phyloP scores from a whole-genome alignment of 305 asterid genomes.

The Fraxinus ornus region DNA sequence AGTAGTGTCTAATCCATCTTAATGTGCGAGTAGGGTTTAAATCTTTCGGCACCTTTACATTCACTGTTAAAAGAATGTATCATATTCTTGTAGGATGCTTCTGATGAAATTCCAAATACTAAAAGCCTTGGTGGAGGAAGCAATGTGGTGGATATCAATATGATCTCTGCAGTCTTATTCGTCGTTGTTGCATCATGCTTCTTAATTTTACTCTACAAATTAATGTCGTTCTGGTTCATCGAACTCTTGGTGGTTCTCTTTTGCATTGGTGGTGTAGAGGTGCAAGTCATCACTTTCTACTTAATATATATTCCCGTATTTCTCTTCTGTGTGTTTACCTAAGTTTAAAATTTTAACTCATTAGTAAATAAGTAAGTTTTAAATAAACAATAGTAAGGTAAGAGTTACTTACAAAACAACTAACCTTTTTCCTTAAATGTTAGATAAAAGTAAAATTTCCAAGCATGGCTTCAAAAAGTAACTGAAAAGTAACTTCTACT shows the following conservation, averaged over 20 bases:
- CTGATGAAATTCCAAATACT: constrained; percentile 52
- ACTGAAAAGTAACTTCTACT: not conserved
- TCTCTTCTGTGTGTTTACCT: not conserved
- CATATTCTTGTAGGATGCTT: constrained; percentile 55
- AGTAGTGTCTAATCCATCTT: not conserved
- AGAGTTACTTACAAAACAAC: not conserved
- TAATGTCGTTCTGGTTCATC: constrained; percentile 86
- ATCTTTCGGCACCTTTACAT: constrained; percentile 9
- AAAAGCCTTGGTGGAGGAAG: constrained; percentile 48
- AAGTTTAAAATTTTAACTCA: not conserved
- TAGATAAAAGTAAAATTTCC: not conserved
- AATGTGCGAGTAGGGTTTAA: not conserved
- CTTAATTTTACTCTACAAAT: constrained; percentile 72
- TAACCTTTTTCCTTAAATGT: not conserved
- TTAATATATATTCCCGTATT: not conserved
- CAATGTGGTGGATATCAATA: constrained; percentile 74
- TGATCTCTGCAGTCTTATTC: constrained; percentile 70
- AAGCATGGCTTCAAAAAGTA: not conserved
- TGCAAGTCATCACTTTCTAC: constrained; percentile 28
- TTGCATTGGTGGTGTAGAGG: constrained; percentile 95
- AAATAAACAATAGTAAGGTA: not conserved
- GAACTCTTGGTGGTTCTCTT: constrained; percentile 81
- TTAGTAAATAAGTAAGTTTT: not conserved
- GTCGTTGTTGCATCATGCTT: constrained; percentile 82
- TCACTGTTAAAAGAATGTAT: constrained; percentile 14